These are phyloP conservation scores for Metarhizium humberi DNA, from an alignment of 2,329 filamentous ascomycete genomes.

Conservation along the genomic window DNA sequence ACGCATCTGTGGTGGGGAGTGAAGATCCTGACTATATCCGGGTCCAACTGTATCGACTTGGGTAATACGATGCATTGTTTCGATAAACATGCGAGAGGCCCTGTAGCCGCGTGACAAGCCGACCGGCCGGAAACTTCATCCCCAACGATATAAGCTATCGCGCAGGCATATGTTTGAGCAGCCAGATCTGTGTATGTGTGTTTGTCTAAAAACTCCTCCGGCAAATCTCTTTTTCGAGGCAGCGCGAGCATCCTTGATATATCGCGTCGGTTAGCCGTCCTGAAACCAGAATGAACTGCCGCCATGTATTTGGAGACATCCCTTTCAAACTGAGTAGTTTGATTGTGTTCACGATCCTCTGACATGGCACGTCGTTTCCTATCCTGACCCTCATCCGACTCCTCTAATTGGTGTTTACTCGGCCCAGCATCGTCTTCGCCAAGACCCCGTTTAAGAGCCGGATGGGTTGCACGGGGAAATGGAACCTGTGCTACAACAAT, in stretches of 20 bases:
- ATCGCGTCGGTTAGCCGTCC: conserved; percentile 12
- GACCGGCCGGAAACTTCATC: conserved; percentile 12
- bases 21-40: conserved; percentile 13
- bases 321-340: too few species aligned
- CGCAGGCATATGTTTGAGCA: conserved; percentile 16
- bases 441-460: not conserved
- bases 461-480: conserved; percentile 9
- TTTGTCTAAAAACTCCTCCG: conserved; percentile 14
- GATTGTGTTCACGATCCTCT: not conserved
- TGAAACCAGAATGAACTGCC: not conserved
- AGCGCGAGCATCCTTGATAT: conserved; percentile 14
- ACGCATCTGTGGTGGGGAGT: conserved; percentile 15
- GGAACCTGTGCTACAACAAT: conserved; percentile 19
- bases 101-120: conserved; percentile 2
- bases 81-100: conserved; percentile 13
- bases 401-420: not conserved
- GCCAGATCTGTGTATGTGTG: conserved; percentile 14
- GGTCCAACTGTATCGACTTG: conserved; percentile 6
- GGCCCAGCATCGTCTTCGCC: not conserved
- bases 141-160: conserved; percentile 23
- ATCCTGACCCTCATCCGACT: not conserved
- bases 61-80: conserved; percentile 19
- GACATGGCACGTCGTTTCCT: not conserved
- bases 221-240: conserved; percentile 15
- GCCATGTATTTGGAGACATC: not conserved